Percentiles rank a stretch among this genome's conserved stretches.
Evolutionary conservation across 305 asterid species (phyloP).

Genomic region (Fraxinus floribunda): DNA sequence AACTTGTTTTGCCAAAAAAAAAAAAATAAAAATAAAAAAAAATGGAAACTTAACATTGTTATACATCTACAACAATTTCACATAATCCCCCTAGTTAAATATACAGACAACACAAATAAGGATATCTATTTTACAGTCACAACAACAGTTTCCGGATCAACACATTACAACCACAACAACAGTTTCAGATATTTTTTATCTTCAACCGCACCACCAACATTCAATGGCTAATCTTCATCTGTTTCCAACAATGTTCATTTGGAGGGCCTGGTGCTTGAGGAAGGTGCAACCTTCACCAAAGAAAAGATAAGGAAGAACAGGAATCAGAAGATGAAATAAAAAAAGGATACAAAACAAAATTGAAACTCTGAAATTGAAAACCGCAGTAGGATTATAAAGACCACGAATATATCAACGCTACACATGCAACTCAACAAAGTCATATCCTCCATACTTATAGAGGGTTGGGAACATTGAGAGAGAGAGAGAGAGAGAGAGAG

Average conservation of each 20-base stretch:
- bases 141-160: too few species aligned
- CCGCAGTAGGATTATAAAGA: background rate
- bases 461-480: conserved; percentile 1
- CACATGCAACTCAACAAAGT: background rate
- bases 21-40: too few species aligned
- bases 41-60: too few species aligned
- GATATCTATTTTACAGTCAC: too few species aligned
- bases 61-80: too few species aligned
- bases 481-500: conserved; percentile 25
- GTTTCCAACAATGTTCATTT: conserved; percentile 74
- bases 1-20: too few species aligned
- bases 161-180: too few species aligned
- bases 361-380: background rate
- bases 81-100: too few species aligned
- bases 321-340: background rate
- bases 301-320: conserved; percentile 6
- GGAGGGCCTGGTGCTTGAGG: conserved; percentile 24
- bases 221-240: conserved; percentile 65
- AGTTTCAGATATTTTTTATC: too few species aligned
- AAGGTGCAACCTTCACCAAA: conserved; percentile 54
- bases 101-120: too few species aligned
- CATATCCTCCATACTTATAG: background rate
- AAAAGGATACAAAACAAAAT: background rate
- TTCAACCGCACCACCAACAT: too few species aligned
- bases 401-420: background rate